These are phyloP conservation scores for Auricularia auricula-judae DNA, from an alignment of 768 basidiomycete species.

Conservation along the genomic window DNA sequence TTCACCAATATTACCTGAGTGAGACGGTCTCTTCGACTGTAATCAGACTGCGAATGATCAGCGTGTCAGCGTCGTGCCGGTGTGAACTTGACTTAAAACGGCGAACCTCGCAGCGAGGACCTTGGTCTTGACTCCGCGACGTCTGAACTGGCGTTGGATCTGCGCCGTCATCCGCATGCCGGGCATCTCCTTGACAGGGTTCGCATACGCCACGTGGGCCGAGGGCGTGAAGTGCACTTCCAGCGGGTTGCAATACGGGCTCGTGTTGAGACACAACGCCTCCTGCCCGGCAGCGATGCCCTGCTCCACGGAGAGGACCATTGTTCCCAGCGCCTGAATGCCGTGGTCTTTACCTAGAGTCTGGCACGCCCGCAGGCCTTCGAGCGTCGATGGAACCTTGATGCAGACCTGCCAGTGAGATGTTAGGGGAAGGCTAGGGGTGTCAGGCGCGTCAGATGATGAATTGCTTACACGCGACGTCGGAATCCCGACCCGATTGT, in stretches of 20 bases:
- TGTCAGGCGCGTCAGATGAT: no score
- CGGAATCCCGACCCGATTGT: constrained; percentile 6
- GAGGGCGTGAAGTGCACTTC: constrained; percentile 10
- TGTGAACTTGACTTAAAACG: not conserved
- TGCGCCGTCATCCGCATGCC: constrained; percentile 10
- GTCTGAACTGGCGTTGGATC: constrained; percentile 9
- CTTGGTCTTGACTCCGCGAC: constrained; percentile 6
- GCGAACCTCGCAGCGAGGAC: constrained; percentile 13
- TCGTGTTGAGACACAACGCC: constrained; percentile 10
- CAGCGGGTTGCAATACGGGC: constrained; percentile 15
- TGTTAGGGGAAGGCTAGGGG: no score
- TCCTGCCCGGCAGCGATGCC: constrained; percentile 12
- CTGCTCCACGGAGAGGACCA: constrained; percentile 14
- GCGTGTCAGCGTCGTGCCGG: not conserved
- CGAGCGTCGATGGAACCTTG: constrained; percentile 15
- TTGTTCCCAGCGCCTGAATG: constrained; percentile 14
- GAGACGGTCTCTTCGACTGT: constrained; percentile 11
- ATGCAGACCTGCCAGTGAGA: constrained; percentile 10
- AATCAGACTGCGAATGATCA: constrained; percentile 5
- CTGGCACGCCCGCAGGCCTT: constrained; percentile 12
- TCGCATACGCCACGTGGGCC: constrained; percentile 4
- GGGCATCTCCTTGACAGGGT: constrained; percentile 10
- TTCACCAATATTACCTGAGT: constrained; percentile 6
- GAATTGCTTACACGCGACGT: constrained; percentile 2
- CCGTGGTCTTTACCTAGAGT: constrained; percentile 11